Percentiles rank a stretch among this genome's conserved stretches.
These are phyloP conservation scores for Casuarina equisetifolia DNA, from an alignment of 306 rosid genomes.

Conservation along the genomic window DNA sequence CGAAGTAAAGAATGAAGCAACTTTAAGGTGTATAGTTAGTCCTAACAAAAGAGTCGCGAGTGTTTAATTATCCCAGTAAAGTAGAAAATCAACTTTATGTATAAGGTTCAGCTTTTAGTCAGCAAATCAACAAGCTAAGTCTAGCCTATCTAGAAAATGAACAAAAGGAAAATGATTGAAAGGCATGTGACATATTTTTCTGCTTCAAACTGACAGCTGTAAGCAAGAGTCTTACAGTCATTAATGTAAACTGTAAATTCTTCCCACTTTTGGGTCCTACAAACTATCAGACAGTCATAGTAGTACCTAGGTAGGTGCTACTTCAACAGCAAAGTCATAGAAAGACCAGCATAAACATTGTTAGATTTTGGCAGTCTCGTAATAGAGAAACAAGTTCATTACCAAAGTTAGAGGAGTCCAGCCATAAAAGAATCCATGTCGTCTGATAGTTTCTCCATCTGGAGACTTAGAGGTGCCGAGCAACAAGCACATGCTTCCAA, in stretches of 20 bases:
- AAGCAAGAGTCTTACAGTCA: background rate
- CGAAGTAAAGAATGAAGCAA: background rate
- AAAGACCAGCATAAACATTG: constrained; percentile 17
- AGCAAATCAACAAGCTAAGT: background rate
- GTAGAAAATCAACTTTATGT: background rate
- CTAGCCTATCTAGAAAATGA: background rate
- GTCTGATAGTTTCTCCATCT: constrained; percentile 82
- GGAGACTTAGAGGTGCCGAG: constrained; percentile 81
- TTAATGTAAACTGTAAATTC: background rate
- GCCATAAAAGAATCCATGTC: constrained; percentile 74
- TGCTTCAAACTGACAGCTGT: background rate
- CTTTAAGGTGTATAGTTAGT: background rate
- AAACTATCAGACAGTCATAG: background rate
- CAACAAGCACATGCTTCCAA: constrained; percentile 80
- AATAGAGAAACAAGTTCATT: constrained; percentile 29
- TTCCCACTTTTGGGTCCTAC: background rate
- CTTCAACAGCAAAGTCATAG: constrained; percentile 8
- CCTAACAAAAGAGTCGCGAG: background rate
- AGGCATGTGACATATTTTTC: background rate
- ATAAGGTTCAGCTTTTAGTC: background rate
- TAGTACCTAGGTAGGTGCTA: constrained; percentile 7
- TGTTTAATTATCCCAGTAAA: background rate
- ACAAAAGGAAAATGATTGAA: background rate
- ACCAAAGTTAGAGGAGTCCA: constrained; percentile 89
- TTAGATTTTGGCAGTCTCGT: constrained; percentile 6